Percentiles rank a stretch among this genome's conserved stretches.
These are phyloP conservation scores for Crepidotus sp. DNA, from an alignment of 1,284 basidiomycete species.

Conservation along the genomic window DNA sequence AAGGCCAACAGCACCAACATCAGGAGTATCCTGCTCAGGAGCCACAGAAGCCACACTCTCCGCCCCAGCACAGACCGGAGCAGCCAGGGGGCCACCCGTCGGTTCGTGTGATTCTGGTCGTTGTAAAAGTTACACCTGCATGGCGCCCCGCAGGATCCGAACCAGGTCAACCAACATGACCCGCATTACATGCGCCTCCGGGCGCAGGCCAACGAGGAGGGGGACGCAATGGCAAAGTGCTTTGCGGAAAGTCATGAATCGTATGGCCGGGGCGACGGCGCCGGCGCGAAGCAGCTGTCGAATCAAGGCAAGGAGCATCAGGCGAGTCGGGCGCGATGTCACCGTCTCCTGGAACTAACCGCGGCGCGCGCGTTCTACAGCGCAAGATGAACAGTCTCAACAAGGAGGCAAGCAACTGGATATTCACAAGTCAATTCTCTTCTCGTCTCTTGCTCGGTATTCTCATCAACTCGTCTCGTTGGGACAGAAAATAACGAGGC, in stretches of 20 bases:
- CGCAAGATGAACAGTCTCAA: slow-evolving; percentile 76
- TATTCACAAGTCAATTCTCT: slow-evolving; percentile 58
- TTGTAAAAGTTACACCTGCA: neutral
- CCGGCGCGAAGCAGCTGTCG: slow-evolving; percentile 75
- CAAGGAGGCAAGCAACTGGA: slow-evolving; percentile 82
- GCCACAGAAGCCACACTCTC: slow-evolving; percentile 17
- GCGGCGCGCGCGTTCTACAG: neutral
- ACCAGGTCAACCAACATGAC: slow-evolving; percentile 63
- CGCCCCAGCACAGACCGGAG: slow-evolving; percentile 7
- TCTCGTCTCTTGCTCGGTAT: neutral
- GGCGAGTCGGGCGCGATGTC: slow-evolving; percentile 7
- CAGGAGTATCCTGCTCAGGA: slow-evolving; percentile 18
- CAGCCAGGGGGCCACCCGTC: neutral
- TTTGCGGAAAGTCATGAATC: slow-evolving; percentile 64
- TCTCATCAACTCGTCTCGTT: slow-evolving; percentile 4
- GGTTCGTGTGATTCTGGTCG: neutral
- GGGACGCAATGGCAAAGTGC: slow-evolving; percentile 61
- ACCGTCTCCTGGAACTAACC: neutral
- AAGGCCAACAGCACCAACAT: slow-evolving; percentile 1
- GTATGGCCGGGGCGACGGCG: slow-evolving; percentile 67
- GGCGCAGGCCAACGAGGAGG: slow-evolving; percentile 64
- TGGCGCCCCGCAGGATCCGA: slow-evolving; percentile 38
- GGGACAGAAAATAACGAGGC: slow-evolving; percentile 75
- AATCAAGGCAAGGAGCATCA: slow-evolving; percentile 81
- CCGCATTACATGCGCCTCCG: slow-evolving; percentile 63